A percentile compares a stretch with the other conserved stretches of the same genome.
Conservation (phyloP, 2,329 filamentous ascomycete genomes). For the Botrytis hyacinthi region DNA sequence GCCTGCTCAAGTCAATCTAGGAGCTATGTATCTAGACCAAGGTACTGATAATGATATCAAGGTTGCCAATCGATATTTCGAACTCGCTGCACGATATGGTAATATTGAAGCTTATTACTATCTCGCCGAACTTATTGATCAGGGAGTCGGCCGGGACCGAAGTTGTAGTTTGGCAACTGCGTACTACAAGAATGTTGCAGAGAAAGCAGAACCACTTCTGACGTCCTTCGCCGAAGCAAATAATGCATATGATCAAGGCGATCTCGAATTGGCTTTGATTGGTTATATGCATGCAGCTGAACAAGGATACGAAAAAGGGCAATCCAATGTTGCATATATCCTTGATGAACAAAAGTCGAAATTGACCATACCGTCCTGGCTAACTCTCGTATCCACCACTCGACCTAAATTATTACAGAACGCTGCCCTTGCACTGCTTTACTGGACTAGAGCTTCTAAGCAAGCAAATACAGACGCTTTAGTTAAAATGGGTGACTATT, state of each 20-base stretch:
- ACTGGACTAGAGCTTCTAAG: constrained; percentile 92
- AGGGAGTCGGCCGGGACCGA: constrained; percentile 62
- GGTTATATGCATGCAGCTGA: constrained; percentile 71
- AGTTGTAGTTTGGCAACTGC: constrained; percentile 65
- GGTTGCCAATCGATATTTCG: constrained; percentile 64
- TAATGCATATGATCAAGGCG: constrained; percentile 60
- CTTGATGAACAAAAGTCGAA: constrained; percentile 61
- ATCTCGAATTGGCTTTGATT: constrained; percentile 62
- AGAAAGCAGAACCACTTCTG: constrained; percentile 54
- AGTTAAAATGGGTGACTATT: constrained; percentile 99
- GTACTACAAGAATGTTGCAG: constrained; percentile 64
- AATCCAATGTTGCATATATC: constrained; percentile 70
- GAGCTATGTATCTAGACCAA: constrained; percentile 68
- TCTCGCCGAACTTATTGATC: constrained; percentile 65
- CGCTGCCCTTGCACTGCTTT: constrained; percentile 62
- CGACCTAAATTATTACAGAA: constrained; percentile 52
- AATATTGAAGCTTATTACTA: constrained; percentile 74
- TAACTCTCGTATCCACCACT: constrained; percentile 38
- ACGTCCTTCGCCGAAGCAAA: constrained; percentile 68
- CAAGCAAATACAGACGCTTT: constrained; percentile 91
- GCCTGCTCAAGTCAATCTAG: constrained; percentile 64
- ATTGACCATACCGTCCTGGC: constrained; percentile 45
- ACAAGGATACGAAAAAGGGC: constrained; percentile 68
- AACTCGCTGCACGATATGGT: constrained; percentile 64
- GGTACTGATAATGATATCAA: constrained; percentile 47